Base-by-base conservation (phyloP, 352 stramenopile genomes). In the Vaucheria bursata region DNA sequence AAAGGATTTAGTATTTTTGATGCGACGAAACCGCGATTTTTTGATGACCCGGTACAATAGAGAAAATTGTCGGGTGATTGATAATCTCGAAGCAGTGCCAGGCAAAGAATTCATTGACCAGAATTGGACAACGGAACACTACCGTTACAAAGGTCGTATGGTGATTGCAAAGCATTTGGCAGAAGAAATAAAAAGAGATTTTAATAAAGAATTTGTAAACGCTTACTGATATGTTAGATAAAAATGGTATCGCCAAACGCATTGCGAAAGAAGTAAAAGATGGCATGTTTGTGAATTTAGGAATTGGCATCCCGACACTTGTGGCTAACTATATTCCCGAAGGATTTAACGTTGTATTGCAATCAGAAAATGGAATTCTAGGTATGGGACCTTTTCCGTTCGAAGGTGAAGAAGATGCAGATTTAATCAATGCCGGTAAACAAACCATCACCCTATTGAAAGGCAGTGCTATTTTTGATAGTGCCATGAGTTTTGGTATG, bases 221-320 rank as follows among this genome's bases (percentile, higher is more conserved):
- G 25, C 18, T 18, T 18, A 18, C 18, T 25, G 25, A 59, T 18
- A 59, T 18, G 25, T 25, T 59, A 59, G 25, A 18, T 59, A 59
- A 93, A 76, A 90, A 93, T 72, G 89, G 90, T 75, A 97, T 98
- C 85, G 95, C 97, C 79, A 91, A 93, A 80, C 91, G 94, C 34
- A 93, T 93, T 12, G 87, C 88, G 7, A 87, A 89, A 50, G 89
- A 93, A 76, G 91, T 94, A 71, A 79, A 95, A 79, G 85, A 98
- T 85, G 94, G 94, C 31, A 97, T 97, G 92, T 98, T 98, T 84
- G 94, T 98, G 38, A 98, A 98, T 85, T 79, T 98, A 33, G 94
- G 94, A 49, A 98, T 98, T 79, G 92, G 93, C 0, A 86, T 98
- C 59, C 94, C 94, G 12, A 98, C 94, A 7, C 86, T 98, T 76